Conservation (phyloP, 768 basidiomycete species). For the Termitomyces sp. region DNA sequence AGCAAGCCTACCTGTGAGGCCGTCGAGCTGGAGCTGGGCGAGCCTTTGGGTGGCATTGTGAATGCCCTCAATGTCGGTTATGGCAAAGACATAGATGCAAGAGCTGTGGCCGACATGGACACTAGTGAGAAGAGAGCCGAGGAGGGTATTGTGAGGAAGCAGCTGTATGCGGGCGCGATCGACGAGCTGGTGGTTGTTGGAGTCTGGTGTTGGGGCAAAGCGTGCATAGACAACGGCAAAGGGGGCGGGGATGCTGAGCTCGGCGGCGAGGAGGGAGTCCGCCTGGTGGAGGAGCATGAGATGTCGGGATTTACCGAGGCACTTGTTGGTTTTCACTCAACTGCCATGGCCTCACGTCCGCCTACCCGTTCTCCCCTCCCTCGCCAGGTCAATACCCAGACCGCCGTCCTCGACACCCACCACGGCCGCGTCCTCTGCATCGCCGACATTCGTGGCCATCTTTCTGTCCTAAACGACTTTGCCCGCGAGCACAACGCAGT, state of each 20-base stretch:
- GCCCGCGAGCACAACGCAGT: conserved; percentile 85
- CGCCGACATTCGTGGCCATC: conserved; percentile 87
- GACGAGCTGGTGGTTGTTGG: conserved; percentile 32
- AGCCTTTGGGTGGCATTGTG: conserved; percentile 28
- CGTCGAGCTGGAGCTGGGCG: conserved; percentile 38
- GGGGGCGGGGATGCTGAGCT: not conserved
- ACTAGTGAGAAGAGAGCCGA: conserved; percentile 47
- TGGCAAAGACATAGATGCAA: conserved; percentile 54
- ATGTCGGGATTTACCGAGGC: conserved; percentile 14
- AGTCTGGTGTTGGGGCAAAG: conserved; percentile 25
- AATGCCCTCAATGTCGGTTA: conserved; percentile 31
- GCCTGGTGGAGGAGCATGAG: conserved; percentile 2
- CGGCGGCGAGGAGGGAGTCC: conserved; percentile 1
- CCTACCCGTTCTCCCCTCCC: conserved; percentile 55
- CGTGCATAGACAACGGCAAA: conserved; percentile 36
- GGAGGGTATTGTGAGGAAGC: conserved; percentile 28
- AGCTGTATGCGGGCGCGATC: conserved; percentile 53
- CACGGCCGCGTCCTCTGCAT: conserved; percentile 90
- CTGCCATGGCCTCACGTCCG: conserved; percentile 25
- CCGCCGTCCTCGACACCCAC: conserved; percentile 71
- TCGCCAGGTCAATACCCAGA: conserved; percentile 64
- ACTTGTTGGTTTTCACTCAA: conserved; percentile 13
- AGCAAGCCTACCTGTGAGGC: conserved; percentile 43
- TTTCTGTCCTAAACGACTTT: conserved; percentile 85
- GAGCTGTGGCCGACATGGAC: conserved; percentile 40